Base-by-base conservation (phyloP, 1,139 yeast species). In the Suhomyces maxii region DNA sequence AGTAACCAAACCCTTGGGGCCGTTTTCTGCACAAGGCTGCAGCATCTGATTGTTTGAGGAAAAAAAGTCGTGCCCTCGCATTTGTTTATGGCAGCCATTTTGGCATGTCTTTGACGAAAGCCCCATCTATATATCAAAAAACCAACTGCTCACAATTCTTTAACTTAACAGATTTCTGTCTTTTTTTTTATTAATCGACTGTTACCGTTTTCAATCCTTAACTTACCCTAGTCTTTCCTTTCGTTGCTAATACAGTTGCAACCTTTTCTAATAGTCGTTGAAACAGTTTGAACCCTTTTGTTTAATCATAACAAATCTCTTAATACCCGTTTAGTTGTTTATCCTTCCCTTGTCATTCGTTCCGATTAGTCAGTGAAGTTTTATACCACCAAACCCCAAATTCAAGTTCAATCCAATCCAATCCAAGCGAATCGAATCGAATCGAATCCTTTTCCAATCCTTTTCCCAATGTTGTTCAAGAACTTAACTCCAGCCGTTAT, bases 151-250 rank as follows among this genome's bases (percentile, higher is more conserved):
- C 34, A 23, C 45, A 40, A 40, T 44, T 43, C 47, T 34, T 45
- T 45, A 35, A 34, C 45, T 25, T 28, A 37, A 36, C 45, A 41
- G 23, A 18, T 18, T 18, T 18, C 23, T 18, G 23, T 18, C 6
- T 18, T 18, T 18, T 18, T 18, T 18, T 18, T 18, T 18, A 4
- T 18, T 18, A 18, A 18, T 18, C 23, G 23, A 18, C 23, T 18
- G 3, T 18, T 18, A 48, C 49, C n/a, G 31, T 28, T 28, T 28
- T 28, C 9, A 28, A 9, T 9, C 37, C 40, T 42, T 40, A 37
- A 46, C 65, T 57, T 51, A 64, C 69, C 65, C 64, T 57, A 64
- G 69, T 65, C 69, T 56, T 60, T 52, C 54, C 45, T 51, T 53
- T 38, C 40, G 44, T 42, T 42, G 44, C 44, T 8, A 9, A 28